Evolutionary conservation across 257 asterid species (phyloP).

Genomic region (Dorcoceras hygrometricum): DNA sequence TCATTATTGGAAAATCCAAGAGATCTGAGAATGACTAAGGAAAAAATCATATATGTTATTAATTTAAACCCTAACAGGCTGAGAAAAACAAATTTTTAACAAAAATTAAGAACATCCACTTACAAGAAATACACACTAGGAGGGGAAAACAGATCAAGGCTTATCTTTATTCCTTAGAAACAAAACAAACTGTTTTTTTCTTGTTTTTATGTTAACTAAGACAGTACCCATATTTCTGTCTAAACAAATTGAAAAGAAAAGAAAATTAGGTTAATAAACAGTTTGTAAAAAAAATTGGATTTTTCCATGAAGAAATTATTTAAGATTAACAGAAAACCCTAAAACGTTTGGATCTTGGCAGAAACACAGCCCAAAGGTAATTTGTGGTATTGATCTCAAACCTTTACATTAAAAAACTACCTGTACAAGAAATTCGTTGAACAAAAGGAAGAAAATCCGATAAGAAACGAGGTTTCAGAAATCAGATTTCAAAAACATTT

Average conservation of each 20-base stretch:
- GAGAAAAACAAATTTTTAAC: neutral
- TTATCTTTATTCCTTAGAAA: neutral
- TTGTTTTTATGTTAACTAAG: neutral
- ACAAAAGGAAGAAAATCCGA: neutral
- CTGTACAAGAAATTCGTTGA: neutral
- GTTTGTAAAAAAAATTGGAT: neutral
- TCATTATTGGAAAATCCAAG: neutral
- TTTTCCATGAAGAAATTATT: conserved; percentile 11
- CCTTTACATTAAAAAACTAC: too few species aligned
- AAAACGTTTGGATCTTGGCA: conserved; percentile 8
- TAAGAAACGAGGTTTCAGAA: conserved; percentile 14
- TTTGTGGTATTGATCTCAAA: conserved; percentile 1
- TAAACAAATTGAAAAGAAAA: neutral
- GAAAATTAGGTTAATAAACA: conserved; percentile 9
- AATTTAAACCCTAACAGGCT: conserved; percentile 22
- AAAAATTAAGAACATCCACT: neutral
- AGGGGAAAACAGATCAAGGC: conserved; percentile 4
- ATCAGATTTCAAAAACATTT: neutral
- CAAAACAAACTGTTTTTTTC: neutral
- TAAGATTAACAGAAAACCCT: conserved; percentile 30
- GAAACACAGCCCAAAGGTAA: conserved; percentile 4
- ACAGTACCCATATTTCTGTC: neutral
- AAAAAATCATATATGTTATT: neutral
- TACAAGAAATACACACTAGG: neutral
- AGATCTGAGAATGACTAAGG: conserved; percentile 15